Conservation (phyloP, 2,329 filamentous ascomycete genomes). For the Macrophomina phaseolina region DNA sequence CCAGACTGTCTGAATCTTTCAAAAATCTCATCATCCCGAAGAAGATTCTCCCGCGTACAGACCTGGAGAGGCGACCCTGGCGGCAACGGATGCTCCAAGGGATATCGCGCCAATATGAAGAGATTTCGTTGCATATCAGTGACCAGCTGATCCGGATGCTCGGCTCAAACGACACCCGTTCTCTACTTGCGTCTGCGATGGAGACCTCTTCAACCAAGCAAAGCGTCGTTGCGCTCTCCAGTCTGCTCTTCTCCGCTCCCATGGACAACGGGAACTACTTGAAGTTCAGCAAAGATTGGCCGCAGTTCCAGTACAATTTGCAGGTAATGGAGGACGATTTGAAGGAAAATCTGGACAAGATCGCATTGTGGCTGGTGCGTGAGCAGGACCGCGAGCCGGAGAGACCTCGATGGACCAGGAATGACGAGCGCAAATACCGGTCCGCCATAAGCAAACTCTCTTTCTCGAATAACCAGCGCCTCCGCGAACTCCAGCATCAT, state of each 20-base stretch:
- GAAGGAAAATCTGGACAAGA: conserved; percentile 28
- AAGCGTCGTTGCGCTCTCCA: too few species aligned
- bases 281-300: conserved; percentile 29
- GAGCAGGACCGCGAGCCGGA: conserved; percentile 36
- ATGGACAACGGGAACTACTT: too few species aligned
- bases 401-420: conserved; percentile 40
- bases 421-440: conserved; percentile 41
- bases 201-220: neutral
- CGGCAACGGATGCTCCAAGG: conserved; percentile 35
- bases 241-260: neutral
- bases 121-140: too few species aligned
- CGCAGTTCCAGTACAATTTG: conserved; percentile 31
- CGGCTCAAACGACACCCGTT: too few species aligned
- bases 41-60: too few species aligned
- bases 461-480: conserved; percentile 9
- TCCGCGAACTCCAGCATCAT: neutral
- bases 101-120: neutral
- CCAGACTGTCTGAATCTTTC: too few species aligned
- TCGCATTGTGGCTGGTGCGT: conserved; percentile 36
- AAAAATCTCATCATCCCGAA: too few species aligned
- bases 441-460: conserved; percentile 31
- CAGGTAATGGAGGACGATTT: conserved; percentile 33
- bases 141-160: too few species aligned
- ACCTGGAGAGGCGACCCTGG: conserved; percentile 23
- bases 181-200: too few species aligned